Evolutionary conservation across 2,329 filamentous ascomycete genomes (phyloP).

Genomic region (Colletotrichum salicis): DNA sequence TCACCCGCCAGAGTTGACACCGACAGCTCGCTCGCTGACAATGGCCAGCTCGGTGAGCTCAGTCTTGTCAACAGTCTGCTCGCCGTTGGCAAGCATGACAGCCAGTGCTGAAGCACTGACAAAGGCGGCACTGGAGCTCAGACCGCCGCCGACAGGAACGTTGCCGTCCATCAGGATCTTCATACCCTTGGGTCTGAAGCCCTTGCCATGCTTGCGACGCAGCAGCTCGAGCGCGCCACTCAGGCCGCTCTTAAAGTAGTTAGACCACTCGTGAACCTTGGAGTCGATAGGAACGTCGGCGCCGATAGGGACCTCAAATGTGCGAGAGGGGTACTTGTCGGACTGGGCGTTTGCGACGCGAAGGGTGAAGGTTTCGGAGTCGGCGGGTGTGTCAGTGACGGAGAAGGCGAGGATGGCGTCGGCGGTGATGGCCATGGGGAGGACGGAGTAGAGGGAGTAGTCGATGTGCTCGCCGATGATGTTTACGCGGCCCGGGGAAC

Average conservation of each 20-base stretch:
- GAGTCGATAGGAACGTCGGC: slow-evolving; percentile 83
- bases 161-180: slow-evolving; percentile 90
- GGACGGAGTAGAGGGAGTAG: slow-evolving; percentile 94
- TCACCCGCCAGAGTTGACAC: slow-evolving; percentile 94
- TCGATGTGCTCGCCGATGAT: slow-evolving; percentile 99
- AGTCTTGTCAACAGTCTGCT: slow-evolving; percentile 84
- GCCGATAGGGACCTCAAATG: slow-evolving; percentile 76
- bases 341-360: slow-evolving; percentile 83
- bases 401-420: slow-evolving; percentile 89
- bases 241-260: slow-evolving; percentile 96
- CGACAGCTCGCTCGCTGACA: slow-evolving; percentile 91
- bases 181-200: slow-evolving; percentile 79
- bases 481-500: slow-evolving; percentile 94
- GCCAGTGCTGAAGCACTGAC: slow-evolving; percentile 90
- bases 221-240: slow-evolving; percentile 83
- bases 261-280: slow-evolving; percentile 90
- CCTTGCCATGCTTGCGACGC: slow-evolving; percentile 67
- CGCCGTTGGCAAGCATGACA: slow-evolving; percentile 86
- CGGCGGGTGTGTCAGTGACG: slow-evolving; percentile 59
- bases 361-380: slow-evolving; percentile 70
- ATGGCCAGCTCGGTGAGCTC: slow-evolving; percentile 93
- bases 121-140: slow-evolving; percentile 94
- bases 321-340: slow-evolving; percentile 77
- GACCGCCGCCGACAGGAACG: slow-evolving; percentile 89
- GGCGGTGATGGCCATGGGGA: slow-evolving; percentile 94